These are phyloP conservation scores for Megacollybia marginata DNA, from an alignment of 768 basidiomycete genomes.

Conservation along the genomic window DNA sequence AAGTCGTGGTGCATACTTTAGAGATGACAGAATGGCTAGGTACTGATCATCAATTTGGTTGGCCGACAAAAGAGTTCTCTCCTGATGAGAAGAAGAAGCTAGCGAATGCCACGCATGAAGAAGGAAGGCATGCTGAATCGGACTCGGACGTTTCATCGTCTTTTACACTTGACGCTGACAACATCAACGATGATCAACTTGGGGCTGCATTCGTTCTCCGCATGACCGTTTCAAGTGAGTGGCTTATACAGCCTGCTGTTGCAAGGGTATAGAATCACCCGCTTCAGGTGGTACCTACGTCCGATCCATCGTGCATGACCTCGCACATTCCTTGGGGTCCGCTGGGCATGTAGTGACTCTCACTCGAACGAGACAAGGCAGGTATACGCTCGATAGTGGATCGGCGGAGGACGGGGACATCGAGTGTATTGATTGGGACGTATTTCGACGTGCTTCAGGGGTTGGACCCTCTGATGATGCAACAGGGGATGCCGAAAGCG, in stretches of 20 bases:
- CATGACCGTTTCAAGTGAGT: conserved; percentile 71
- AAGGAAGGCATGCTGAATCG: background rate
- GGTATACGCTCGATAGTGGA: conserved; percentile 48
- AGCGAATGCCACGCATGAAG: conserved; percentile 46
- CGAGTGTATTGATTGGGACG: conserved; percentile 67
- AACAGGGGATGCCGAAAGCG: conserved; percentile 57
- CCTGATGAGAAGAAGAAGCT: conserved; percentile 64
- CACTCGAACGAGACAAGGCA: conserved; percentile 83
- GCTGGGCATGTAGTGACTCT: conserved; percentile 93
- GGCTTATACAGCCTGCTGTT: too few species aligned
- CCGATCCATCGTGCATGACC: conserved; percentile 90
- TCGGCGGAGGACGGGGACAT: conserved; percentile 42
- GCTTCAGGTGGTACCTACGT: conserved; percentile 83
- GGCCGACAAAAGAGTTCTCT: conserved; percentile 67
- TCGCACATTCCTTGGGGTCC: conserved; percentile 75
- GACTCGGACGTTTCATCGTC: background rate
- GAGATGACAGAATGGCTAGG: conserved; percentile 77
- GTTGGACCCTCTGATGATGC: conserved; percentile 21
- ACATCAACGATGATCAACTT: conserved; percentile 27
- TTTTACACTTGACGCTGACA: conserved; percentile 10
- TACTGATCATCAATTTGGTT: conserved; percentile 63
- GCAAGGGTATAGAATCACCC: too few species aligned
- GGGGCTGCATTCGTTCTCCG: conserved; percentile 72
- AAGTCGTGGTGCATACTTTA: conserved; percentile 75
- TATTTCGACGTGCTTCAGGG: conserved; percentile 55